Evolutionary conservation across 208 protist species (phyloP).

Genomic region (Trypanosoma cruzi): DNA sequence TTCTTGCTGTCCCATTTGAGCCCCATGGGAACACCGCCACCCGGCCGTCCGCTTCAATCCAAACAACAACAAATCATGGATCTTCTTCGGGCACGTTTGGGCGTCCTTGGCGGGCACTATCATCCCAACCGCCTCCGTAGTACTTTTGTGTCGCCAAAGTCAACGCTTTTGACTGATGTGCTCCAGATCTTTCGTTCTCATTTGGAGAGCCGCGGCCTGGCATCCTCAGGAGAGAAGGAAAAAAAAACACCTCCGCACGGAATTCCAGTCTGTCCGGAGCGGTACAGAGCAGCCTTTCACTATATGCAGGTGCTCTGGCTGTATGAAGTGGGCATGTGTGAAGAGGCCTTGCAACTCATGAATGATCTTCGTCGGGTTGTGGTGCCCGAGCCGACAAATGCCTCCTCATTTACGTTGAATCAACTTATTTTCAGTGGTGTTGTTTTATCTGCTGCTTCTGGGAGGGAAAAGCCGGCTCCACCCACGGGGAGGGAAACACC

Average conservation of each 20-base stretch:
- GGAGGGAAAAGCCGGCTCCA: neutral
- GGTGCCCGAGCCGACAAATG: slow-evolving; percentile 4
- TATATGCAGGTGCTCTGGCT: slow-evolving; percentile 80
- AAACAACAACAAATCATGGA: slow-evolving; percentile 50
- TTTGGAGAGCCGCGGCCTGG: slow-evolving; percentile 25
- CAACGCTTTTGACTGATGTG: slow-evolving; percentile 65
- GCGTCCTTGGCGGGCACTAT: slow-evolving; percentile 65
- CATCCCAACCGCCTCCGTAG: slow-evolving; percentile 49
- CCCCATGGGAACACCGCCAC: slow-evolving; percentile 28
- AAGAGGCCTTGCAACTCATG: slow-evolving; percentile 32
- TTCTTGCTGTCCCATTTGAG: slow-evolving; percentile 58
- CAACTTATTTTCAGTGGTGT: slow-evolving; percentile 11
- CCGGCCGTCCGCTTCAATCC: slow-evolving; percentile 30
- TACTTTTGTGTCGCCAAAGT: slow-evolving; percentile 66
- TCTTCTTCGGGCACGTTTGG: slow-evolving; percentile 52
- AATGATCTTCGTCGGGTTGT: slow-evolving; percentile 5
- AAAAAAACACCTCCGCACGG: slow-evolving; percentile 28
- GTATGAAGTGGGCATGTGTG: slow-evolving; percentile 53
- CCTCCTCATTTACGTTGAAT: slow-evolving; percentile 26
- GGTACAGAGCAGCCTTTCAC: slow-evolving; percentile 38
- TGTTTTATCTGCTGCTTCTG: neutral
- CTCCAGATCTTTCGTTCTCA: slow-evolving; percentile 44
- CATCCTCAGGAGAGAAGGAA: neutral
- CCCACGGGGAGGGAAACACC: neutral
- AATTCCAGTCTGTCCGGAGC: slow-evolving; percentile 36